These are phyloP conservation scores for Glycine latifolia DNA, from an alignment of 306 rosid genomes.

Conservation along the genomic window DNA sequence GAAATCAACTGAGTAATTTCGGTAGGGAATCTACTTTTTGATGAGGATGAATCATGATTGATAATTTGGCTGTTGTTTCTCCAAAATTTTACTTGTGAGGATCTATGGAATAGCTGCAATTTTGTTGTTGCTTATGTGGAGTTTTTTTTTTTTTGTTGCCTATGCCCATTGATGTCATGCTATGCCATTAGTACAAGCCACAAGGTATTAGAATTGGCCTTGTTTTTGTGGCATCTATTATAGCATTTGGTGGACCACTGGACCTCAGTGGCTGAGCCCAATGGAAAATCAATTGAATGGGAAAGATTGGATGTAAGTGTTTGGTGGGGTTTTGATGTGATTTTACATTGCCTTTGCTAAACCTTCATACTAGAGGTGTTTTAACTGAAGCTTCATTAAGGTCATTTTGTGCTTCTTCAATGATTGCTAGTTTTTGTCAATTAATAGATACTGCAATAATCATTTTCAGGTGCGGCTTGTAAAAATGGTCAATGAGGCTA, in stretches of 20 bases:
- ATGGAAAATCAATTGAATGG: background rate
- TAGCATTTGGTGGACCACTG: background rate
- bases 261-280: background rate
- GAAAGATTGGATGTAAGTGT: background rate
- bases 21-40: background rate
- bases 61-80: background rate
- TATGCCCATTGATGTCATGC: background rate
- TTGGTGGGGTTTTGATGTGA: background rate
- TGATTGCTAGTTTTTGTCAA: slow-evolving; percentile 9
- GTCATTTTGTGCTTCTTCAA: background rate
- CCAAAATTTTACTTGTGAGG: background rate
- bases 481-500: slow-evolving; percentile 84
- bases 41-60: background rate
- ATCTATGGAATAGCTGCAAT: background rate
- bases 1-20: background rate
- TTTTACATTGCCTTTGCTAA: background rate
- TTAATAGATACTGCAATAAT: slow-evolving; percentile 36
- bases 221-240: background rate
- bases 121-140: too few relatives aligned
- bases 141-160: background rate
- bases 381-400: background rate
- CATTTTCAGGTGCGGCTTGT: slow-evolving; percentile 74
- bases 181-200: background rate
- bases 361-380: background rate
- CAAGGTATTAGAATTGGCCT: background rate